phyloP scores from a whole-genome alignment of 225 moss, liverwort and hornwort genomes.

The Climacium dendroides region DNA sequence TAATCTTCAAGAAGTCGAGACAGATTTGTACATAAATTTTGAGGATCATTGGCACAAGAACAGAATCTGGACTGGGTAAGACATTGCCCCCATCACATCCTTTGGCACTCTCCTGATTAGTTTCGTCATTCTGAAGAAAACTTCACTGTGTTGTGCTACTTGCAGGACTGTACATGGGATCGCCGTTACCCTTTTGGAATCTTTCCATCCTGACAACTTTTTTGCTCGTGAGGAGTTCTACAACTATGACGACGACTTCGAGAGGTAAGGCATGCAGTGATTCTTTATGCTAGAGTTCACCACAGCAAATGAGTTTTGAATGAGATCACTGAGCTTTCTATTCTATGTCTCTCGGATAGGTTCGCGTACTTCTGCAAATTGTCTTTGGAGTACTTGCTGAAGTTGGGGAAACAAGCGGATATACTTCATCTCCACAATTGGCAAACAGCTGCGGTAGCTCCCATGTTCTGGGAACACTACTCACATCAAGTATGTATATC shows the following conservation, averaged over 20 bases:
- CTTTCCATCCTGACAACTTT: constrained; percentile 39
- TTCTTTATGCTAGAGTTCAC: neutral
- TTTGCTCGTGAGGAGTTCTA: constrained; percentile 36
- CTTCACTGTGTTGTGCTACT: neutral
- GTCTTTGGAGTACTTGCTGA: constrained; percentile 55
- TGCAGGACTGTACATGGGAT: constrained; percentile 46
- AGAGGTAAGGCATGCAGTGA: constrained; percentile 25
- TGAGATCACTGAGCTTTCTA: neutral
- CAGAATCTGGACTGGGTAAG: constrained; percentile 65
- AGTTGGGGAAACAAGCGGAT: constrained; percentile 61
- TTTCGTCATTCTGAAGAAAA: neutral
- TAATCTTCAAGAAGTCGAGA: constrained; percentile 38
- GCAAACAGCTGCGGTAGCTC: constrained; percentile 64
- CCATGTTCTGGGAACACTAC: constrained; percentile 68
- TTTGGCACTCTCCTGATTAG: neutral
- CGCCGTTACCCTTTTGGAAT: constrained; percentile 51
- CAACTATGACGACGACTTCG: constrained; percentile 54
- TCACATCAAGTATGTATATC: constrained; percentile 34
- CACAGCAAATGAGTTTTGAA: neutral
- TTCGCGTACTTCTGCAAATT: constrained; percentile 68
- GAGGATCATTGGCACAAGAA: constrained; percentile 50
- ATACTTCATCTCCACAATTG: constrained; percentile 71
- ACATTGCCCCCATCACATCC: neutral
- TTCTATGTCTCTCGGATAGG: constrained; percentile 10
- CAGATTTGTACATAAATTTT: constrained; percentile 55